These are phyloP conservation scores for Candida sp. DNA, from an alignment of 1,139 yeast species.

Conservation along the genomic window DNA sequence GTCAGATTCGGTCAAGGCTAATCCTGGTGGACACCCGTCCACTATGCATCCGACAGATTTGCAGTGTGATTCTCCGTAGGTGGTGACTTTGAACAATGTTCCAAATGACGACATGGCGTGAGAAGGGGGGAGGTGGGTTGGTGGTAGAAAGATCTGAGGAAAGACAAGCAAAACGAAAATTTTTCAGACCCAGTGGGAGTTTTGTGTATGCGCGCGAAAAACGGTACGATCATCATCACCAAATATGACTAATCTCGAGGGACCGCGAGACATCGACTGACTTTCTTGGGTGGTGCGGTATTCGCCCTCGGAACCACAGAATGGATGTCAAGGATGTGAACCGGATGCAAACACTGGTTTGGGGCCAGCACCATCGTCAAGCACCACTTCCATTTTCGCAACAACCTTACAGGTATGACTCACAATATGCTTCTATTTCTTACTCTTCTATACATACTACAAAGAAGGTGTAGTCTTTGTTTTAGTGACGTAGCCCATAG, in stretches of 20 bases:
- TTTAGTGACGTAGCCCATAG: conserved; percentile 18
- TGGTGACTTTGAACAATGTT: conserved; percentile 68
- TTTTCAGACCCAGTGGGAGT: background rate
- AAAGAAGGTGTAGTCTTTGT: conserved; percentile 1
- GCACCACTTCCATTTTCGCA: no score
- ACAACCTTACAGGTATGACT: no score
- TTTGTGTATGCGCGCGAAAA: no score
- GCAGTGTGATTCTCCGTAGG: conserved; percentile 99
- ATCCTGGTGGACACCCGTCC: conserved; percentile 98
- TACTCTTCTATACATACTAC: background rate
- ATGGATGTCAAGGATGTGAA: no score
- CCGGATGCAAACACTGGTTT: no score
- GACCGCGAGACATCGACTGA: background rate
- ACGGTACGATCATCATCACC: no score
- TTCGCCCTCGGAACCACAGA: background rate
- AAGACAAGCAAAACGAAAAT: background rate
- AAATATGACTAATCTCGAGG: background rate
- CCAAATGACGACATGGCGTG: conserved; percentile 48
- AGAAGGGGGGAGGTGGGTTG: no score
- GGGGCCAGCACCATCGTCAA: no score
- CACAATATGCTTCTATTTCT: background rate
- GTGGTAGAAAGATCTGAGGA: background rate
- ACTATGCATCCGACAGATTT: conserved; percentile 98
- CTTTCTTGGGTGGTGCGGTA: background rate
- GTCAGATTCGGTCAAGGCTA: conserved; percentile 82